phyloP scores from a whole-genome alignment of 345 rosid species.

The Combretum micranthum region DNA sequence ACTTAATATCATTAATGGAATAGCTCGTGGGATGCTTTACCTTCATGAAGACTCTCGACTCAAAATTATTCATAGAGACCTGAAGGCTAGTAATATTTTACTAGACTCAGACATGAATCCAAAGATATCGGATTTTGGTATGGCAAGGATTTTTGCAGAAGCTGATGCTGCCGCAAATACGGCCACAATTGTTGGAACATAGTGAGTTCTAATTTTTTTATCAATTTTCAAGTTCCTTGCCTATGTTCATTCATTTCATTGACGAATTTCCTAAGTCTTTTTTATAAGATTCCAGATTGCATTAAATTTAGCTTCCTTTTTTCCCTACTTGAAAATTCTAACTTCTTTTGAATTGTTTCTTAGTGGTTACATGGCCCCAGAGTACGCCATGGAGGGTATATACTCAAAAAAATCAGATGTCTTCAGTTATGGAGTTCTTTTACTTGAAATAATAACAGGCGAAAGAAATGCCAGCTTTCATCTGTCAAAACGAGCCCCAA shows the following conservation, averaged over 20 bases:
- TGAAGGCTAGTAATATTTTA: slow-evolving; percentile 51
- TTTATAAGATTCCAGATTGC: too few species aligned
- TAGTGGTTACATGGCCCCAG: slow-evolving; percentile 61
- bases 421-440: slow-evolving; percentile 48
- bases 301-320: too few species aligned
- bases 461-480: slow-evolving; percentile 22
- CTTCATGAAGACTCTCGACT: slow-evolving; percentile 52
- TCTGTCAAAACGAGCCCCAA: slow-evolving; percentile 7
- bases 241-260: background rate
- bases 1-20: slow-evolving; percentile 16
- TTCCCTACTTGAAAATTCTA: too few species aligned
- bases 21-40: slow-evolving; percentile 28
- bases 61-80: slow-evolving; percentile 45
- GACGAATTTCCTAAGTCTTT: too few species aligned
- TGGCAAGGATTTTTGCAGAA: slow-evolving; percentile 34
- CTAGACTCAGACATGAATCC: slow-evolving; percentile 45
- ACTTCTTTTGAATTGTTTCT: background rate
- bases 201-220: slow-evolving; percentile 15
- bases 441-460: slow-evolving; percentile 55
- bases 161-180: slow-evolving; percentile 30
- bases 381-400: slow-evolving; percentile 38
- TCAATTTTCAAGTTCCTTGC: background rate
- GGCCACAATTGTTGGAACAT: slow-evolving; percentile 40
- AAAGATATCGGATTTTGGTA: slow-evolving; percentile 56
- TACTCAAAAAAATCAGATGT: slow-evolving; percentile 51